These are phyloP conservation scores for Fusarium marasasianum DNA, from an alignment of 2,329 filamentous ascomycete genomes.

Conservation along the genomic window DNA sequence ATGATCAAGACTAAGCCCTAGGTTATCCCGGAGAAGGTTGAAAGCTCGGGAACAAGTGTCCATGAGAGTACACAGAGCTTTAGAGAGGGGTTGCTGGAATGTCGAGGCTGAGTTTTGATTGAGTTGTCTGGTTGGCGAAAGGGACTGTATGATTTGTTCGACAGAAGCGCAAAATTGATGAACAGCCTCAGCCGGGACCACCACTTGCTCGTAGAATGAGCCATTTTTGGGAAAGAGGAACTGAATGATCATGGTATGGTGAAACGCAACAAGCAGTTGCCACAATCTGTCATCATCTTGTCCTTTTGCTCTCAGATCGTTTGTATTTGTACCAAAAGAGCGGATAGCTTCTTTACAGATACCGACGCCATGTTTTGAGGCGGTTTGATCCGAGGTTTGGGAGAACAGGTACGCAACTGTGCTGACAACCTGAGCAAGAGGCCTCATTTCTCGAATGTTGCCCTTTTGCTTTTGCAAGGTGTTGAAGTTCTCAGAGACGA, in stretches of 20 bases:
- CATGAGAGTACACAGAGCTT: conserved; percentile 44
- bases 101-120: conserved; percentile 30
- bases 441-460: conserved; percentile 49
- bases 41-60: conserved; percentile 47
- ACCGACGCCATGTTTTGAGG: conserved; percentile 34
- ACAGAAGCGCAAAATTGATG: conserved; percentile 44
- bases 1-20: conserved; percentile 30
- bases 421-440: conserved; percentile 47
- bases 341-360: conserved; percentile 45
- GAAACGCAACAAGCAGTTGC: conserved; percentile 44
- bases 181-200: conserved; percentile 37
- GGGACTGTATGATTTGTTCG: conserved; percentile 44
- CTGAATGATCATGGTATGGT: conserved; percentile 48
- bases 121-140: conserved; percentile 34
- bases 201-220: conserved; percentile 29
- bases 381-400: conserved; percentile 29
- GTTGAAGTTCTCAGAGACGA: conserved; percentile 50
- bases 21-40: conserved; percentile 34
- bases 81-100: conserved; percentile 40
- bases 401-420: conserved; percentile 44
- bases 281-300: conserved; percentile 37
- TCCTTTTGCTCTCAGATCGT: conserved; percentile 1
- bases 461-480: conserved; percentile 49
- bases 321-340: conserved; percentile 39
- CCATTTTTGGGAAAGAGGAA: conserved; percentile 44